These are phyloP conservation scores for Candida tibetensis DNA, from an alignment of 805 yeast genomes.

Conservation along the genomic window DNA sequence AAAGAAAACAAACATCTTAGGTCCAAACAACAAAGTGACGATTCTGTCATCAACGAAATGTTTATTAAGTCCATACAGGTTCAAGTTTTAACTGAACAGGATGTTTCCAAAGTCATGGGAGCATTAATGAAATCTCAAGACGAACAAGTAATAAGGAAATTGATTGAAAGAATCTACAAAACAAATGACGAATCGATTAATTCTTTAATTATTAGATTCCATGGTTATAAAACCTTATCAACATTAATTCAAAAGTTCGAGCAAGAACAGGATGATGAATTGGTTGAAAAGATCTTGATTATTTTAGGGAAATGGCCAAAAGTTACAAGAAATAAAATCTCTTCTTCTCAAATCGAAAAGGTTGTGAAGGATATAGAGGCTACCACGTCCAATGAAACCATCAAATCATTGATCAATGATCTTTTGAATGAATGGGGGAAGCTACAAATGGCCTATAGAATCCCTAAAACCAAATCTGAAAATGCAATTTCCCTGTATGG, in stretches of 20 bases:
- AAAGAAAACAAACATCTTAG: constrained; percentile 53
- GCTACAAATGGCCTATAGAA: constrained; percentile 79
- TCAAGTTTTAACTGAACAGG: constrained; percentile 47
- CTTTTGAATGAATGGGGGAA: constrained; percentile 68
- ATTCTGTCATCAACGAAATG: constrained; percentile 58
- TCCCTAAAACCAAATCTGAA: constrained; percentile 54
- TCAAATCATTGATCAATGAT: constrained; percentile 36
- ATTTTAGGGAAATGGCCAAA: constrained; percentile 54
- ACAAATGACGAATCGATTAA: constrained; percentile 53
- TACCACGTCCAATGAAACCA: constrained; percentile 21
- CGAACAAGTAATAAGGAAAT: constrained; percentile 54
- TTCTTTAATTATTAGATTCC: constrained; percentile 65
- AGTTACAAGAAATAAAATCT: constrained; percentile 74
- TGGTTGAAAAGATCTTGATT: constrained; percentile 50
- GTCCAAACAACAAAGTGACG: constrained; percentile 50
- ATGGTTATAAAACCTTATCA: constrained; percentile 80
- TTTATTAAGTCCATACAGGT: constrained; percentile 61
- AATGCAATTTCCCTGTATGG: constrained; percentile 8
- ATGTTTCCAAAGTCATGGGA: constrained; percentile 77
- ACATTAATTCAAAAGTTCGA: constrained; percentile 47
- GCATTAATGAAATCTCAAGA: constrained; percentile 79
- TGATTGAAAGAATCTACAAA: constrained; percentile 63
- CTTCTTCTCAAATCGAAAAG: constrained; percentile 68
- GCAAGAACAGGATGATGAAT: constrained; percentile 29
- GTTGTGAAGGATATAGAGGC: constrained; percentile 46